Base-by-base conservation (phyloP, 257 asterid genomes). In the Solanum lycopersicoides region DNA sequence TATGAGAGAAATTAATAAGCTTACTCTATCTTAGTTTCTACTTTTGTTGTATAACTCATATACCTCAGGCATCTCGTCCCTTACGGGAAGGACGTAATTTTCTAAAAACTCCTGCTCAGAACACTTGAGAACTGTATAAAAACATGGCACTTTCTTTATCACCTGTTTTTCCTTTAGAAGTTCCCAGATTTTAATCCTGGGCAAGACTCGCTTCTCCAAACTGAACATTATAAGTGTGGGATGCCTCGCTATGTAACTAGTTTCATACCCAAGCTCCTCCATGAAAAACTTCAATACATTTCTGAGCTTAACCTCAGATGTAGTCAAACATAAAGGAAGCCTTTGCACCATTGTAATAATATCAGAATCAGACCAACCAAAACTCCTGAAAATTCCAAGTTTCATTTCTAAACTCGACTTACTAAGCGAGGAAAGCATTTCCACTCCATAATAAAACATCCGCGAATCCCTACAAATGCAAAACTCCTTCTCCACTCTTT, bases 291-390 rank as follows among this genome's bases (percentile, higher is more conserved):
- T 65, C 87, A 84, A 50, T 15, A 41, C 65, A 18, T 41, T 66
- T 42, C 76, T 84, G 21, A 84, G 37, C 87, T 72, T 84, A 42
- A 10, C 80, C 82, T 84, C 87, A 10, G 87, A 84, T 20, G 37
- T 7, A 65, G 66, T 42, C 76, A 84, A 84, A 66, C 74, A 84
- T 39, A 63, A 72, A 66, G 87, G 82, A 15, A 63, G 87, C 60
- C 72, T 84, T 84, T 84, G 77, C 87, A 83, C 86, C 87, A 87
- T 32, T 34, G 63, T 82, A 50, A 8, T 41, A 65, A 87, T 87
- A 45, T 89, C 80, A 8, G 66, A 39, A 37, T 88, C 89, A 12
- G 90, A 79, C 89, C 87, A 87, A 7, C 90, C 91, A 68, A 79
- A 87, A 56, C 91, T 88, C 88, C 86, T 88, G 41, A 89, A 90